phyloP scores from a whole-genome alignment of 805 yeast species.

The Teunomyces funiuensis region DNA sequence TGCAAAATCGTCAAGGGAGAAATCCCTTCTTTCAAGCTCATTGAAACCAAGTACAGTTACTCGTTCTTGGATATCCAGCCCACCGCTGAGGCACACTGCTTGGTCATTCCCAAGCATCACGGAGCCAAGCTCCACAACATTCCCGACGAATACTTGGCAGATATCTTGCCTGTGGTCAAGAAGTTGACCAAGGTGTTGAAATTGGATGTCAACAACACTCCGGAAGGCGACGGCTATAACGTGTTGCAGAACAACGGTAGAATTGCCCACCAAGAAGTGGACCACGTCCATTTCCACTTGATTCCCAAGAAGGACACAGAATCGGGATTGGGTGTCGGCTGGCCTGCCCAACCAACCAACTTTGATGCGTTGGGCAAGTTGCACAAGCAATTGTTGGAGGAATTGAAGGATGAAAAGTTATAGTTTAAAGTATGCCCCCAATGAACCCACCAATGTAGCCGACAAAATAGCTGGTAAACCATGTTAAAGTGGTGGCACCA shows the following conservation, averaged over 20 bases:
- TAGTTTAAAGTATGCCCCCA: conserved; percentile 35
- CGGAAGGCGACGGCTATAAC: conserved; percentile 76
- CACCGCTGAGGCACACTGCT: conserved; percentile 81
- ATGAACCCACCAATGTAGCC: conserved; percentile 49
- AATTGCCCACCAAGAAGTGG: conserved; percentile 93
- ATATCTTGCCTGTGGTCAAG: conserved; percentile 85
- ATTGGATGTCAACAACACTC: conserved; percentile 60
- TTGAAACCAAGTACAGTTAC: conserved; percentile 78
- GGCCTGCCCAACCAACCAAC: conserved; percentile 89
- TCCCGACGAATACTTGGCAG: conserved; percentile 88
- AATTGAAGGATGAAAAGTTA: conserved; percentile 19
- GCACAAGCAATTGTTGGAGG: conserved; percentile 54
- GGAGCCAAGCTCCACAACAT: conserved; percentile 90
- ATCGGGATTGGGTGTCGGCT: conserved; percentile 82
- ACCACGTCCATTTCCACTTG: conserved; percentile 95
- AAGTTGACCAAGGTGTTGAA: conserved; percentile 74
- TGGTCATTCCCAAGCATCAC: conserved; percentile 89
- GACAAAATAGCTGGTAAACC: conserved; percentile 45
- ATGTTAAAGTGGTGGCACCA: conserved; percentile 74
- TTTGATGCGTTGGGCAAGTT: conserved; percentile 67
- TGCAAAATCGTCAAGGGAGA: conserved; percentile 96
- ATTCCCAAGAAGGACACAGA: conserved; percentile 79
- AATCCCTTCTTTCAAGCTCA: conserved; percentile 87
- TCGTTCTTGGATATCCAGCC: conserved; percentile 95
- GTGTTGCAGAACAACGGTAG: conserved; percentile 90